Evolutionary conservation across 2,329 filamentous ascomycete species (phyloP), one percentile per base, ranked within the genome.

Genomic region (Escovopsis weberi): DNA sequence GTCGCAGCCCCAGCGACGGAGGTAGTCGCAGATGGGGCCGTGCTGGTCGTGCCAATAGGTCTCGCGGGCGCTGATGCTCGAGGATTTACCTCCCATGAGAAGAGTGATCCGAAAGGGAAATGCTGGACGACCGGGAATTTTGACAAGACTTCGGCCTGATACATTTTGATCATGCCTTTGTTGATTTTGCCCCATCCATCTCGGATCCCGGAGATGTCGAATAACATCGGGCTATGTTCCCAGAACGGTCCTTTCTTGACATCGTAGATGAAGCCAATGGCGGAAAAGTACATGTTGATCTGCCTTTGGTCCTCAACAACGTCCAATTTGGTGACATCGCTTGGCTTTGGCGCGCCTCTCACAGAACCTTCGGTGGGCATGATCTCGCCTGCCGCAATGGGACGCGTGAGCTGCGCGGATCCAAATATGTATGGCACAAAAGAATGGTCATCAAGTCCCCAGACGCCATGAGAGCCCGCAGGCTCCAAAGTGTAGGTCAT

Each of bases 131-230:
- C 91, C 3, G 91, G 91, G 56, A 95, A 95, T 61, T 98, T 98
- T 34, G 84, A 85, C 12, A 98, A 69, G 3, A 98, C 91, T 65
- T 98, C 91, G 15, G 85, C 91, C 51, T 93, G 87, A 66, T 89
- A 98, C 91, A 98, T 98, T 64, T 96, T 98, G 55, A 98, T 78
- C 91, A 98, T 96, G 41, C 91, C 91, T 80, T 88, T 88, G 63
- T 98, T 96, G 55, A 98, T 94, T 68, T 98, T 98, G 33, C 84
- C 91, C 91, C 91, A 98, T n/a, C 91, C 85, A 44, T 82, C 80
- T 51, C 77, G 78, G 49, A 98, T 83, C 10, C 91, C 91, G 0
- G 86, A 94, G 36, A 98, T 86, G 59, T 98, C 88, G 58, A 82
- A 98, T 11, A 98, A 66, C 50, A 94, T 89, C 1, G 89, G 89